Evolutionary conservation across 1,139 yeast genomes (phyloP).

Genomic region (Suhomyces yuchorum): DNA sequence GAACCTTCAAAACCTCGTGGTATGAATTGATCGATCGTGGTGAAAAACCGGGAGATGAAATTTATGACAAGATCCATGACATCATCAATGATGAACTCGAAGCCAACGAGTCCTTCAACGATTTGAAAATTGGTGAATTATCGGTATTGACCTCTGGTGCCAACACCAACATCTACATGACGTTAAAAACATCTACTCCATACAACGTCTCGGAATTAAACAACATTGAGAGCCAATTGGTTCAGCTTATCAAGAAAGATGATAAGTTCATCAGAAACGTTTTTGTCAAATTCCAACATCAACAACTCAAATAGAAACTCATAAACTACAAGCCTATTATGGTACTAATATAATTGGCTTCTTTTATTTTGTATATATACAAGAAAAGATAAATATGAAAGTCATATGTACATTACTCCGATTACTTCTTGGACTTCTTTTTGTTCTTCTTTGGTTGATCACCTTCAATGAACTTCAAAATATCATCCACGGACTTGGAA

Average conservation of each 20-base stretch:
- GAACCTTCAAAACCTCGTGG: conserved; percentile 68
- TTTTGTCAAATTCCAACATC: conserved; percentile 24
- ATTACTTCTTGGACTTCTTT: conserved; percentile 21
- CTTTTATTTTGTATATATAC: conserved; percentile 15
- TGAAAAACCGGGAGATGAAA: conserved; percentile 34
- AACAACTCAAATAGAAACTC: not conserved
- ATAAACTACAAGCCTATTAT: not conserved
- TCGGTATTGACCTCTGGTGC: conserved; percentile 74
- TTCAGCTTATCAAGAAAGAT: conserved; percentile 27
- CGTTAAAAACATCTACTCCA: conserved; percentile 23
- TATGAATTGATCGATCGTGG: conserved; percentile 73
- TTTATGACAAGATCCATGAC: conserved; percentile 29
- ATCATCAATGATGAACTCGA: conserved; percentile 27
- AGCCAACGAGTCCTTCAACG: conserved; percentile 17
- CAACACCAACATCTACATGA: conserved; percentile 45
- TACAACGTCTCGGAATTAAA: conserved; percentile 31
- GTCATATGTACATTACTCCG: conserved; percentile 9
- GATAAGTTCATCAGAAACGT: conserved; percentile 42
- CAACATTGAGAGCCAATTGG: conserved; percentile 29
- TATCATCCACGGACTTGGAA: conserved; percentile 64
- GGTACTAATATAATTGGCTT: not conserved
- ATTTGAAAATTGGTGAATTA: conserved; percentile 46
- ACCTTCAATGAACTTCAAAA: conserved; percentile 67
- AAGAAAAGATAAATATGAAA: conserved; percentile 15
- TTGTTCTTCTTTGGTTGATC: conserved; percentile 23